Percentiles rank a stretch among this genome's conserved stretches.
phyloP scores from a whole-genome alignment of 2,329 filamentous ascomycete species.

The Trichoderma atroviride region DNA sequence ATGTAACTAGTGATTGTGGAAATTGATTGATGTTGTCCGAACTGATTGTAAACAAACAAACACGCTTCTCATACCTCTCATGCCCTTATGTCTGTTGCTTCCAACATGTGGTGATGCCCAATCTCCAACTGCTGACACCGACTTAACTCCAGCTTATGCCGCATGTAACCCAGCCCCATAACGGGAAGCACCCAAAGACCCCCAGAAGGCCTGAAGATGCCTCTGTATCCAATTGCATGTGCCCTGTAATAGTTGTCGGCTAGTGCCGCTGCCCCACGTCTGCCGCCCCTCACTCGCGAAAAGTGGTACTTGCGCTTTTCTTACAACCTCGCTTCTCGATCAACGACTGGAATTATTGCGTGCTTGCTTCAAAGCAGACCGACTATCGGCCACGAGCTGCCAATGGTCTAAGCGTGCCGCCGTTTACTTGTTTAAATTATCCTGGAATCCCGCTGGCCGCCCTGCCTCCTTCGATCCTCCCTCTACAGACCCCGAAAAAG shows the following conservation, averaged over 20 bases:
- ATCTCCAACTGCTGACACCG: neutral
- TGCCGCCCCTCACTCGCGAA: neutral
- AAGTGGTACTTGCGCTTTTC: neutral
- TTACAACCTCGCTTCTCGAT: neutral
- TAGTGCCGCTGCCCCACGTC: slow-evolving; percentile 26
- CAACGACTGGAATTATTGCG: neutral
- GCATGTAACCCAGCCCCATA: neutral
- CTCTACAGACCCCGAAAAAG: neutral
- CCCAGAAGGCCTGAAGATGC: neutral
- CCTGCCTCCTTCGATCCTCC: neutral
- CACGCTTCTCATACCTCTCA: neutral
- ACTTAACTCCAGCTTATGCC: neutral
- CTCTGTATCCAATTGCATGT: neutral
- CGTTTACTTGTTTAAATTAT: neutral
- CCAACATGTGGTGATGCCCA: neutral
- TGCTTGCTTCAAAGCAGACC: neutral
- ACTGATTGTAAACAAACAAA: neutral
- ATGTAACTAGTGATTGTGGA: slow-evolving; percentile 19
- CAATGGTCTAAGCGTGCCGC: neutral
- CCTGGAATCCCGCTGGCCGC: neutral
- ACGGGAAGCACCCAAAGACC: neutral
- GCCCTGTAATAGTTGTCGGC: neutral
- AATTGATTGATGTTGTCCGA: slow-evolving; percentile 5
- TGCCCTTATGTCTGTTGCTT: neutral
- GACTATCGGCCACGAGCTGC: neutral